These are phyloP conservation scores for Magnolia officinalis DNA, from an alignment of 164 flowering plant species.

Conservation along the genomic window DNA sequence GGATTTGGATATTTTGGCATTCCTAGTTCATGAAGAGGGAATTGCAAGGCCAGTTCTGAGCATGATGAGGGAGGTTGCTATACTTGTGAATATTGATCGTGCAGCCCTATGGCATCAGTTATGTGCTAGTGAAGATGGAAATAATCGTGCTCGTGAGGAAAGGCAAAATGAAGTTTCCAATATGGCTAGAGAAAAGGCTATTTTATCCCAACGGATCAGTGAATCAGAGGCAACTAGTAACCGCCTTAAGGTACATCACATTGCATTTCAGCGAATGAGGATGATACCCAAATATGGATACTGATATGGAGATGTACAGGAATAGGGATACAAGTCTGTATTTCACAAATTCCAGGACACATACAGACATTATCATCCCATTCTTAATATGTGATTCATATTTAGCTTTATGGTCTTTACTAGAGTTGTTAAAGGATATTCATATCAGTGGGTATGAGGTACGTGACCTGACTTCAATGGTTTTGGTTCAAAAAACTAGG, in stretches of 20 bases:
- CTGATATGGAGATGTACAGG: too few relatives aligned
- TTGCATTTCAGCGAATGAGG: too few relatives aligned
- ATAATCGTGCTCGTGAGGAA: slow-evolving; percentile 70
- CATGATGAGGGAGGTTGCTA: slow-evolving; percentile 94
- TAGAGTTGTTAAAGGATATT: too few relatives aligned
- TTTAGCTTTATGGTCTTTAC: too few relatives aligned
- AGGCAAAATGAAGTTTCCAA: slow-evolving; percentile 54
- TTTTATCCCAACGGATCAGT: slow-evolving; percentile 57
- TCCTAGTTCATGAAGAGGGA: slow-evolving; percentile 40
- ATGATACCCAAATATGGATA: too few relatives aligned
- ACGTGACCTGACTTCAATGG: too few relatives aligned
- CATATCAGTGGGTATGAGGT: too few relatives aligned
- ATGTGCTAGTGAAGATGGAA: slow-evolving; percentile 87
- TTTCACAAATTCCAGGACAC: too few relatives aligned
- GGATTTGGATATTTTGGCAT: slow-evolving; percentile 74
- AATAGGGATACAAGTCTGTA: too few relatives aligned
- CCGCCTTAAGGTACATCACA: slow-evolving; percentile 74
- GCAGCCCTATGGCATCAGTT: slow-evolving; percentile 97
- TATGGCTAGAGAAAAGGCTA: slow-evolving; percentile 62
- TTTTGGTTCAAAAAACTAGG: too few relatives aligned
- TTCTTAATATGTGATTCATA: too few relatives aligned
- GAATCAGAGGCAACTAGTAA: slow-evolving; percentile 76
- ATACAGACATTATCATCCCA: too few relatives aligned
- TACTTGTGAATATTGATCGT: slow-evolving; percentile 88
- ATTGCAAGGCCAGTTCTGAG: slow-evolving; percentile 68